Conservation (phyloP, 371 early-diverging fungal genomes). For the Mucor piriformis region DNA sequence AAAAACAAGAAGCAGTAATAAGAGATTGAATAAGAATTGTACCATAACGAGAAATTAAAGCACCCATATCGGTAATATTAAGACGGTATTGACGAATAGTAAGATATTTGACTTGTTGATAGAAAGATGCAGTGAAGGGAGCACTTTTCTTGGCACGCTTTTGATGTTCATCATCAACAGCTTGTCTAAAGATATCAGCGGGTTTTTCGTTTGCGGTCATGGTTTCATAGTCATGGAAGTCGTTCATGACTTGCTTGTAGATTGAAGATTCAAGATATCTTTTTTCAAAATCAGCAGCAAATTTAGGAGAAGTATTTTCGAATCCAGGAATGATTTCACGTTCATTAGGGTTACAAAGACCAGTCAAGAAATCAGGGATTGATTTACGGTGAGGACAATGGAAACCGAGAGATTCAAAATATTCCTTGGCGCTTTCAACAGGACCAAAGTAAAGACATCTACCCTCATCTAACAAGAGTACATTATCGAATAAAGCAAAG, state of each 20-base stretch:
- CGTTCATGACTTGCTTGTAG: conserved; percentile 37
- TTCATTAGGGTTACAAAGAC: conserved; percentile 66
- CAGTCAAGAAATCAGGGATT: conserved; percentile 81
- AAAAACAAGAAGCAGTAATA: conserved; percentile 75
- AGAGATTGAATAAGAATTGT: conserved; percentile 68
- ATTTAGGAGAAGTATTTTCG: conserved; percentile 50
- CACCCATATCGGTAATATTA: conserved; percentile 50
- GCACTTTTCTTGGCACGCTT: conserved; percentile 54
- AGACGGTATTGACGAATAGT: conserved; percentile 69
- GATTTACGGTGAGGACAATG: conserved; percentile 74
- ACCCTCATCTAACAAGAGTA: conserved; percentile 64
- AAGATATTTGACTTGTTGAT: conserved; percentile 63
- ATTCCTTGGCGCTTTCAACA: conserved; percentile 46
- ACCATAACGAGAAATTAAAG: conserved; percentile 62
- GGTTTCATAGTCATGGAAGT: conserved; percentile 48
- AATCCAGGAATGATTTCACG: conserved; percentile 60
- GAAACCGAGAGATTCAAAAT: conserved; percentile 65
- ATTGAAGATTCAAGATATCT: conserved; percentile 46
- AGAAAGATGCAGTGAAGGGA: conserved; percentile 67
- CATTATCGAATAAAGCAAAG: conserved; percentile 68
- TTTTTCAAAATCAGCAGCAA: conserved; percentile 55
- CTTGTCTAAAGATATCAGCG: conserved; percentile 53
- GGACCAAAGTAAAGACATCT: conserved; percentile 69
- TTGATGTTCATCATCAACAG: conserved; percentile 60
- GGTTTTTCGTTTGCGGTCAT: conserved; percentile 39